phyloP scores from a whole-genome alignment of 768 basidiomycete genomes.

The Chalciporus chontae region DNA sequence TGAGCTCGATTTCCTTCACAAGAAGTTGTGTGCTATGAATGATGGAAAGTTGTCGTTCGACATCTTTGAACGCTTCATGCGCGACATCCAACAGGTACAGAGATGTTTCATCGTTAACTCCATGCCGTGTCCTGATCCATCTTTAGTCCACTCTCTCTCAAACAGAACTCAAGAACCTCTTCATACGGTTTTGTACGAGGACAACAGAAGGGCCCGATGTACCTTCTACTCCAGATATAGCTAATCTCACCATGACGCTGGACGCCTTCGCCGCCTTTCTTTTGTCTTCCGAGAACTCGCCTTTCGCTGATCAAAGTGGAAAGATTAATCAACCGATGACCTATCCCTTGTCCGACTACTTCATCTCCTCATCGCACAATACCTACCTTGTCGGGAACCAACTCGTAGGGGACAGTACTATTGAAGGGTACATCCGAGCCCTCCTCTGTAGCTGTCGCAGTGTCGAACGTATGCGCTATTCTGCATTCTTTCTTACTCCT shows the following conservation, averaged over 20 bases:
- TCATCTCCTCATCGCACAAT: conserved; percentile 87
- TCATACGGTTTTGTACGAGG: conserved; percentile 33
- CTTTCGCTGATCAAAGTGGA: conserved; percentile 49
- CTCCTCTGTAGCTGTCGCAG: conserved; percentile 88
- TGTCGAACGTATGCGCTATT: conserved; percentile 72
- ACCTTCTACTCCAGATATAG: conserved; percentile 2
- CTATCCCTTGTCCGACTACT: conserved; percentile 82
- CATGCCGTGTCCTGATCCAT: conserved; percentile 9
- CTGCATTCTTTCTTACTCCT: background rate
- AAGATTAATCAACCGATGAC: conserved; percentile 83
- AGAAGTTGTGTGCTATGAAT: conserved; percentile 31
- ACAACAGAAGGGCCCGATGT: background rate
- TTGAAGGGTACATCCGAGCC: conserved; percentile 91
- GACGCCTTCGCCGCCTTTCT: conserved; percentile 79
- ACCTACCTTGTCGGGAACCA: conserved; percentile 88
- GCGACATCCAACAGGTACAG: conserved; percentile 46
- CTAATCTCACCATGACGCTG: conserved; percentile 37
- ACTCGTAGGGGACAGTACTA: conserved; percentile 81
- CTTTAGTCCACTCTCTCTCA: conserved; percentile 35
- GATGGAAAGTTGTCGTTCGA: conserved; percentile 35
- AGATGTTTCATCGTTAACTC: conserved; percentile 5
- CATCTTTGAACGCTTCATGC: conserved; percentile 51
- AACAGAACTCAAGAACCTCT: conserved; percentile 34
- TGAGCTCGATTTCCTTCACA: conserved; percentile 70
- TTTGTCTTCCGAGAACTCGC: conserved; percentile 71